These are phyloP conservation scores for Rheum nobile DNA, from an alignment of 148 eudicot species.

Conservation along the genomic window DNA sequence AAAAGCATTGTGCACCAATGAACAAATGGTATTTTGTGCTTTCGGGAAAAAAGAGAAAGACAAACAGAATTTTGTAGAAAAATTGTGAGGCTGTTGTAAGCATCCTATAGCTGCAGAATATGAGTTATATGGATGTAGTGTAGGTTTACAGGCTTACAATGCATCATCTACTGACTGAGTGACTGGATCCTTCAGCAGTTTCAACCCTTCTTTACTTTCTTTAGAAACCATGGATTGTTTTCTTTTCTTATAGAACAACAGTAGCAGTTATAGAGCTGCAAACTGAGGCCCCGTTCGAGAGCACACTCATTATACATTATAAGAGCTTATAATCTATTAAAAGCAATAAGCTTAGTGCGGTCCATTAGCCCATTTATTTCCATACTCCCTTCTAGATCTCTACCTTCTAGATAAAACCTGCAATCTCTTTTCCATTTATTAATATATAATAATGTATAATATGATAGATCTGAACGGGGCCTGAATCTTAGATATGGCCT, in stretches of 20 bases:
- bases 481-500: not conserved
- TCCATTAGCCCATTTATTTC: too few species aligned
- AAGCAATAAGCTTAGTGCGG: too few species aligned
- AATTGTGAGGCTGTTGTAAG: not conserved
- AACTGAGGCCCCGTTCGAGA: too few species aligned
- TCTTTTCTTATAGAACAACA: not conserved
- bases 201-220: not conserved
- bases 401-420: too few species aligned
- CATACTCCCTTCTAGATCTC: too few species aligned
- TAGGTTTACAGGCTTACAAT: not conserved
- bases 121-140: not conserved
- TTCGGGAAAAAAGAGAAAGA: not conserved
- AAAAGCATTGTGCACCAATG: not conserved
- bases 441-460: too few species aligned
- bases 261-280: not conserved
- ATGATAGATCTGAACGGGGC: too few species aligned
- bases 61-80: not conserved
- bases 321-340: too few species aligned
- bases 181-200: too few species aligned
- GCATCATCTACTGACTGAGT: not conserved
- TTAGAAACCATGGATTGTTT: not conserved
- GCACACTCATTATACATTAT: too few species aligned
- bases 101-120: not conserved
- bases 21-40: not conserved
- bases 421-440: too few species aligned